These are phyloP conservation scores for Penicillium desertorum DNA, from an alignment of 495 filamentous ascomycete species.

Conservation along the genomic window DNA sequence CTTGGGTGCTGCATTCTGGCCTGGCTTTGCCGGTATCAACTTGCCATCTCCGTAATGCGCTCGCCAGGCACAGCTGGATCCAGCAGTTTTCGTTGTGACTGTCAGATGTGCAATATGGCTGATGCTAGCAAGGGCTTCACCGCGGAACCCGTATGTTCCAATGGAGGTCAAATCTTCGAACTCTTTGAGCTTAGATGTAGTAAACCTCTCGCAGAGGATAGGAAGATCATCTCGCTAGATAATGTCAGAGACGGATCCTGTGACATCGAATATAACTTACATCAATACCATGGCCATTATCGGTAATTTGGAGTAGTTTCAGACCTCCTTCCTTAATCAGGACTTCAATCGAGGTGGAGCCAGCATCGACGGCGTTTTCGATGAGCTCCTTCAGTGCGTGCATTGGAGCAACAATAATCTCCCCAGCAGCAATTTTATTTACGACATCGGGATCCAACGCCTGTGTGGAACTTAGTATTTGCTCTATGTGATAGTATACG, in stretches of 20 bases:
- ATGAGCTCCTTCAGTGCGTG: conserved; percentile 97
- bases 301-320: conserved; percentile 94
- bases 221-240: conserved; percentile 80
- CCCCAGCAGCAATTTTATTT: conserved; percentile 99
- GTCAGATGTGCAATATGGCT: conserved; percentile 97
- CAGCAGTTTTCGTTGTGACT: conserved; percentile 89
- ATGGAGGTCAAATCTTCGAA: conserved; percentile 94
- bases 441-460: conserved; percentile 93
- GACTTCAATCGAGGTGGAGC: conserved; percentile 87
- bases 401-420: conserved; percentile 97
- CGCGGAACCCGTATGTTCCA: conserved; percentile 94
- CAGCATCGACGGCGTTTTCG: conserved; percentile 96
- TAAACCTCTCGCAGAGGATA: conserved; percentile 95
- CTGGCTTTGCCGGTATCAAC: conserved; percentile 83
- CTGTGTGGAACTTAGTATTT: conserved; percentile 39
- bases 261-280: conserved; percentile 46
- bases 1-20: conserved; percentile 84
- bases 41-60: conserved; percentile 85
- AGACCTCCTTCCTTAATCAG: conserved; percentile 95
- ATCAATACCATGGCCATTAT: conserved; percentile 96
- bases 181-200: conserved; percentile 90
- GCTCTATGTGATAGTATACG: background rate
- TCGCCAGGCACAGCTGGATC: conserved; percentile 86
- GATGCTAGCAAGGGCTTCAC: conserved; percentile 96
- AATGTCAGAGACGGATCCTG: conserved; percentile 7